These are phyloP conservation scores for Emmonsiellopsis sp. DNA, from an alignment of 2,329 filamentous ascomycete genomes.

Conservation along the genomic window DNA sequence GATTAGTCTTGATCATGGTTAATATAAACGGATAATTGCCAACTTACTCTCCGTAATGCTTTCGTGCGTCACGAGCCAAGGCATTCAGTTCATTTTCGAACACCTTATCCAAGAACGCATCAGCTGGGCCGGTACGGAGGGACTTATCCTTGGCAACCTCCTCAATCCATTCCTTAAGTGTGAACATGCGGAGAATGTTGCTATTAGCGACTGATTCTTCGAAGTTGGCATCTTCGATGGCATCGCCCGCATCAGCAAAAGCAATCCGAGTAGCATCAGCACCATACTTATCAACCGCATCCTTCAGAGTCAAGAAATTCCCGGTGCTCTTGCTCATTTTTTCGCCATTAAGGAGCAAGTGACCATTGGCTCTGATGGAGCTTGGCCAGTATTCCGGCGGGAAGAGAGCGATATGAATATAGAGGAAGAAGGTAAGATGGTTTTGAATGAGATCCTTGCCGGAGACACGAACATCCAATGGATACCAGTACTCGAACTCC, in stretches of 20 bases:
- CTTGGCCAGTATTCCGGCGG: slow-evolving; percentile 79
- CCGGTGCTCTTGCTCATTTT: slow-evolving; percentile 99
- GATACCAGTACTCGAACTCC: slow-evolving; percentile 96
- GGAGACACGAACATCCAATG: slow-evolving; percentile 74
- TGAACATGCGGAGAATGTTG: slow-evolving; percentile 76
- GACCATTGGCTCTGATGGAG: slow-evolving; percentile 79
- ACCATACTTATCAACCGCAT: slow-evolving; percentile 83
- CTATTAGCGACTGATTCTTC: slow-evolving; percentile 91
- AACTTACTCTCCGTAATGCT: slow-evolving; percentile 62
- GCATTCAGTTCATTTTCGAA: slow-evolving; percentile 91
- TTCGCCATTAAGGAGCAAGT: slow-evolving; percentile 87
- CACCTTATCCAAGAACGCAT: slow-evolving; percentile 73
- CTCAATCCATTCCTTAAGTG: slow-evolving; percentile 84
- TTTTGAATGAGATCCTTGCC: slow-evolving; percentile 92
- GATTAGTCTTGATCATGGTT: neutral
- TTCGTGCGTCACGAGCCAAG: slow-evolving; percentile 65
- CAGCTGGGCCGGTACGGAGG: slow-evolving; percentile 66
- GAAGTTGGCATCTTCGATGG: slow-evolving; percentile 92
- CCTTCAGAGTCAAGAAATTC: slow-evolving; percentile 87
- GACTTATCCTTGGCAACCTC: slow-evolving; percentile 65
- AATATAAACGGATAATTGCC: neutral
- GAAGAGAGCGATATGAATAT: slow-evolving; percentile 88
- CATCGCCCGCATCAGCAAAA: slow-evolving; percentile 88
- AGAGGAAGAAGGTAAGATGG: slow-evolving; percentile 92
- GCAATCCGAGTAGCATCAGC: slow-evolving; percentile 87